phyloP scores from a whole-genome alignment of 2,329 filamentous ascomycete species.

The Leptoxyphium fumago region DNA sequence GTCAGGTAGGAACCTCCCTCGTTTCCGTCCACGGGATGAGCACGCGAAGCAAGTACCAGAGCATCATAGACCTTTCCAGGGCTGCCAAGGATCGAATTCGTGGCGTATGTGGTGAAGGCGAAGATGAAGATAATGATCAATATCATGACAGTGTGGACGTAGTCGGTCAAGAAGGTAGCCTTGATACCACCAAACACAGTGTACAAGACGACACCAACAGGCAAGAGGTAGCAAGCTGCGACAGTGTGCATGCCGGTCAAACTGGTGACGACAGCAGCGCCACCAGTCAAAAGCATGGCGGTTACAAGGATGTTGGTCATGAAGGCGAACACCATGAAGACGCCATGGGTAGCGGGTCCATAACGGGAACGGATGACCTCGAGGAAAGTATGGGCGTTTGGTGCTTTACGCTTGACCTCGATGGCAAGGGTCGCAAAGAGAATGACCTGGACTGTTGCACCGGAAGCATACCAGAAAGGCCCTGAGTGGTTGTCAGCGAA shows the following conservation, averaged over 20 bases:
- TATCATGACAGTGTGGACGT: constrained; percentile 72
- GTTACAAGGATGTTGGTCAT: constrained; percentile 71
- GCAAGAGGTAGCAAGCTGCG: constrained; percentile 72
- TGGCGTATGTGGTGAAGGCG: constrained; percentile 66
- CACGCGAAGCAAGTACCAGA: constrained; percentile 50
- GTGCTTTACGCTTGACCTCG: constrained; percentile 71
- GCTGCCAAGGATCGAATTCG: constrained; percentile 56
- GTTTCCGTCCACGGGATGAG: constrained; percentile 68
- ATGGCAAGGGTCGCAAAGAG: constrained; percentile 85
- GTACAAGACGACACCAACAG: constrained; percentile 67
- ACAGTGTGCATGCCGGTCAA: constrained; percentile 62
- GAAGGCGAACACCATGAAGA: constrained; percentile 69
- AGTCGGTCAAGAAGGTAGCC: constrained; percentile 74
- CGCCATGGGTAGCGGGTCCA: constrained; percentile 54
- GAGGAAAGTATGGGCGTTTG: constrained; percentile 64
- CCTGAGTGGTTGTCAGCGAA: constrained; percentile 20
- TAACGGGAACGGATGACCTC: constrained; percentile 75
- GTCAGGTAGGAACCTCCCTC: constrained; percentile 71
- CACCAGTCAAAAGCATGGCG: constrained; percentile 76
- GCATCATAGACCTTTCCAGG: constrained; percentile 66
- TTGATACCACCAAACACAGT: constrained; percentile 67
- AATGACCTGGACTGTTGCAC: constrained; percentile 70
- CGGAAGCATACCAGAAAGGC: constrained; percentile 52
- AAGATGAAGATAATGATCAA: constrained; percentile 78
- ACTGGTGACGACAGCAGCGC: constrained; percentile 56